Percentiles rank a stretch among this genome's conserved stretches.
These are phyloP conservation scores for Schwanniomyces vanrijiae DNA, from an alignment of 805 yeast species.

Conservation along the genomic window DNA sequence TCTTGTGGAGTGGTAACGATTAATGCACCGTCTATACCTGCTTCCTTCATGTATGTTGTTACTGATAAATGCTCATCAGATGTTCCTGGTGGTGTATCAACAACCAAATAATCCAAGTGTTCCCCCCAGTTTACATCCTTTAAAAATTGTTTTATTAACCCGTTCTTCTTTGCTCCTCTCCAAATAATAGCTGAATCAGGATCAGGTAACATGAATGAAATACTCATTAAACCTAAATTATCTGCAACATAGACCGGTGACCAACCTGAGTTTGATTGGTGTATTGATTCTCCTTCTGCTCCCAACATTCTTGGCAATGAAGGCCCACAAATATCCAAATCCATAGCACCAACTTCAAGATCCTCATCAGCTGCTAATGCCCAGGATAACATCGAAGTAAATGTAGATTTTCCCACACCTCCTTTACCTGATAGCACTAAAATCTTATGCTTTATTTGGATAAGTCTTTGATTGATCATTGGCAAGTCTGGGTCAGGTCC, in stretches of 20 bases:
- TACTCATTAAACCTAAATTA: constrained; percentile 92
- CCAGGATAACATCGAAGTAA: constrained; percentile 95
- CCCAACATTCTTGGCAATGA: constrained; percentile 95
- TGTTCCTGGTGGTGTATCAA: constrained; percentile 99
- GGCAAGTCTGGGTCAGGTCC: constrained; percentile 97
- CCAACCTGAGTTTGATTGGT: constrained; percentile 92
- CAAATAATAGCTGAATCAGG: constrained; percentile 92
- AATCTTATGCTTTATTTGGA: constrained; percentile 72
- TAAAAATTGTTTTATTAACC: constrained; percentile 87
- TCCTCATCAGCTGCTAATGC: constrained; percentile 81
- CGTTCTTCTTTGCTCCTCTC: constrained; percentile 96
- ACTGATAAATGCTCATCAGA: constrained; percentile 95
- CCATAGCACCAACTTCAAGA: constrained; percentile 93
- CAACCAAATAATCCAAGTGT: constrained; percentile 72
- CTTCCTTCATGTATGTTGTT: constrained; percentile 80
- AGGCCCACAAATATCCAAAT: constrained; percentile 96
- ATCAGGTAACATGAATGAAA: constrained; percentile 91
- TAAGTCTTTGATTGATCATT: constrained; percentile 64
- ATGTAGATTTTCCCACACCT: constrained; percentile 97
- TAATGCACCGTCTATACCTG: constrained; percentile 93
- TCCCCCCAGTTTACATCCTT: constrained; percentile 96
- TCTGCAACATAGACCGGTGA: constrained; percentile 95
- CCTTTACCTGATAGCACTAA: constrained; percentile 82
- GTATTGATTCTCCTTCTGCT: constrained; percentile 80
- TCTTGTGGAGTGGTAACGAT: constrained; percentile 98